These are phyloP conservation scores for Porodaedalea pini DNA, from an alignment of 1,284 basidiomycete species.

Conservation along the genomic window DNA sequence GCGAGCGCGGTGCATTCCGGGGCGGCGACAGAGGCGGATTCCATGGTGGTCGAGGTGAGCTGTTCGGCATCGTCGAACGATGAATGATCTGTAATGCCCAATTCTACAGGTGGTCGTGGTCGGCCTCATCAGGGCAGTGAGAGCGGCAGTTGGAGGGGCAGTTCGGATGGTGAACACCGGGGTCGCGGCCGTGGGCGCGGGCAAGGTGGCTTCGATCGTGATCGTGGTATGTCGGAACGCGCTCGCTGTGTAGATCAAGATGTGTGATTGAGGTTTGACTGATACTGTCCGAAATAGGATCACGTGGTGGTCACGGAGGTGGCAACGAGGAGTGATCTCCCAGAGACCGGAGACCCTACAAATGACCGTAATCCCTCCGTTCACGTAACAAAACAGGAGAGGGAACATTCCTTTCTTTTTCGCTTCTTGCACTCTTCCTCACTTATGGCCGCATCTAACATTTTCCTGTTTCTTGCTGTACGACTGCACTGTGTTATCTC, in stretches of 20 bases:
- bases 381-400: too few species aligned
- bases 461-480: slow-evolving; percentile 8
- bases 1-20: slow-evolving; percentile 35
- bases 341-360: neutral
- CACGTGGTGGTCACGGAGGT: slow-evolving; percentile 12
- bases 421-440: neutral
- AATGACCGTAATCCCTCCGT: too few species aligned
- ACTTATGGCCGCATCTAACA: neutral
- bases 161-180: slow-evolving; percentile 39
- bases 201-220: slow-evolving; percentile 31
- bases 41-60: slow-evolving; percentile 21
- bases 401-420: neutral
- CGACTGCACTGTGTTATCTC: slow-evolving; percentile 2
- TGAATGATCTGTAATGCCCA: neutral
- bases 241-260: neutral
- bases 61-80: neutral
- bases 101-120: slow-evolving; percentile 14
- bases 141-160: slow-evolving; percentile 33
- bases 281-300: neutral
- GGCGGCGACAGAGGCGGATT: slow-evolving; percentile 32
- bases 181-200: slow-evolving; percentile 44
- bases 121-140: slow-evolving; percentile 33
- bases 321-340: slow-evolving; percentile 2
- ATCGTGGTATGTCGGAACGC: neutral
- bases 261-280: neutral